A percentile compares a stretch with the other conserved stretches of the same genome.
Conservation (phyloP, 2,329 filamentous ascomycete genomes). For the Fusarium incarnatum region DNA sequence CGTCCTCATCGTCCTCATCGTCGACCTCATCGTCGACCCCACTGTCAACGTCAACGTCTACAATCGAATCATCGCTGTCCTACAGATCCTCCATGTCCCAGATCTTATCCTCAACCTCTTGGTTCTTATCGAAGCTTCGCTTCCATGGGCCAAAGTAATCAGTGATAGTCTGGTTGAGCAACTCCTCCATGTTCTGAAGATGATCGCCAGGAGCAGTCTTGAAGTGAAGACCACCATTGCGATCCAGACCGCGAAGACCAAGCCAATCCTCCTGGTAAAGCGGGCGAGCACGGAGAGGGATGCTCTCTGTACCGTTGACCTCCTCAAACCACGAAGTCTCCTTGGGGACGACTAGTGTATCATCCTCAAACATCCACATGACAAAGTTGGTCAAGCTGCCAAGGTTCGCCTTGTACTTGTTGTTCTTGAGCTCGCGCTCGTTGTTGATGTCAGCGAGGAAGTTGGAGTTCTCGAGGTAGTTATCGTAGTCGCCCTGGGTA, state of each 20-base stretch:
- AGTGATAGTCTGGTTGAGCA: constrained; percentile 73
- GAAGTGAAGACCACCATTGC: constrained; percentile 83
- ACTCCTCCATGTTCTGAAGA: constrained; percentile 79
- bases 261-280: constrained; percentile 96
- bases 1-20: no score
- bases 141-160: constrained; percentile 72
- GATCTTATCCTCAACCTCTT: constrained; percentile 9
- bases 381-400: constrained; percentile 79
- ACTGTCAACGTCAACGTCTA: background rate
- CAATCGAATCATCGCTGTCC: constrained; percentile 2
- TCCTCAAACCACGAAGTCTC: constrained; percentile 93
- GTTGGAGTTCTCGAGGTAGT: constrained; percentile 83
- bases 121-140: constrained; percentile 49
- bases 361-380: constrained; percentile 90
- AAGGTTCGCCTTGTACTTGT: constrained; percentile 78
- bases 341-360: constrained; percentile 88
- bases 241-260: constrained; percentile 81
- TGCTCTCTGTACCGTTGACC: constrained; percentile 77
- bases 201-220: constrained; percentile 79
- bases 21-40: no score
- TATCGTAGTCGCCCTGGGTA: constrained; percentile 60
- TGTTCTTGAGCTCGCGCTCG: constrained; percentile 81
- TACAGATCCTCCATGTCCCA: constrained; percentile 54
- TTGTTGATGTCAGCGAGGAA: constrained; percentile 98
- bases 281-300: constrained; percentile 72